A percentile compares a stretch with the other conserved stretches of the same genome.
These are phyloP conservation scores for Gossypium arboreum DNA, from an alignment of 345 rosid species.

Conservation along the genomic window DNA sequence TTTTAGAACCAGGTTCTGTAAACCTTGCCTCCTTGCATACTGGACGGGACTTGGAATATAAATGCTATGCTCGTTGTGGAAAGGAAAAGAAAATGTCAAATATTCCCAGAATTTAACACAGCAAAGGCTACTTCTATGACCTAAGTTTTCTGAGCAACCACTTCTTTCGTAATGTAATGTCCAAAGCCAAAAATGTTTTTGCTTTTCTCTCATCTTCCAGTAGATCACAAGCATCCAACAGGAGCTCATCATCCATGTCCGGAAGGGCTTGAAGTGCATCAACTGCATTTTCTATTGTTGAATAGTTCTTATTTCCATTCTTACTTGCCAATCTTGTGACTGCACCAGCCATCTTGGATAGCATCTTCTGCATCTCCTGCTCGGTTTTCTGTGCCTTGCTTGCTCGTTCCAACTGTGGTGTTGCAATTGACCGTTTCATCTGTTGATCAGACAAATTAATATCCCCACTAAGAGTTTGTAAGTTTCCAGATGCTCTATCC, in stretches of 20 bases:
- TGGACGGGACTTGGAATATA: slow-evolving; percentile 21
- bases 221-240: slow-evolving; percentile 80
- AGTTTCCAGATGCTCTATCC: slow-evolving; percentile 26
- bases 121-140: slow-evolving; percentile 12
- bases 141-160: slow-evolving; percentile 81
- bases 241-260: slow-evolving; percentile 61
- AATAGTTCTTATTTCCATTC: slow-evolving; percentile 23
- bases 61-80: slow-evolving; percentile 13
- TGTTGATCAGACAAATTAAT: slow-evolving; percentile 29
- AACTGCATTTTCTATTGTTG: slow-evolving; percentile 40
- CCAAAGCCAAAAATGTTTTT: slow-evolving; percentile 71
- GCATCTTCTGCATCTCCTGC: slow-evolving; percentile 31
- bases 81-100: background rate
- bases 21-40: background rate
- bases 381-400: slow-evolving; percentile 42
- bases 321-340: slow-evolving; percentile 11
- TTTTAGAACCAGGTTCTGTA: background rate
- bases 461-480: slow-evolving; percentile 19
- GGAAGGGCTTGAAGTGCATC: slow-evolving; percentile 66
- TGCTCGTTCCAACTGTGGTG: slow-evolving; percentile 17
- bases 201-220: slow-evolving; percentile 80
- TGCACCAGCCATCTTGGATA: slow-evolving; percentile 24
- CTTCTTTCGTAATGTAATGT: slow-evolving; percentile 50
- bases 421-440: slow-evolving; percentile 33
- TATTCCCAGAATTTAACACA: background rate